These are phyloP conservation scores for Serendipita indica DNA, from an alignment of 768 basidiomycete species.

Conservation along the genomic window DNA sequence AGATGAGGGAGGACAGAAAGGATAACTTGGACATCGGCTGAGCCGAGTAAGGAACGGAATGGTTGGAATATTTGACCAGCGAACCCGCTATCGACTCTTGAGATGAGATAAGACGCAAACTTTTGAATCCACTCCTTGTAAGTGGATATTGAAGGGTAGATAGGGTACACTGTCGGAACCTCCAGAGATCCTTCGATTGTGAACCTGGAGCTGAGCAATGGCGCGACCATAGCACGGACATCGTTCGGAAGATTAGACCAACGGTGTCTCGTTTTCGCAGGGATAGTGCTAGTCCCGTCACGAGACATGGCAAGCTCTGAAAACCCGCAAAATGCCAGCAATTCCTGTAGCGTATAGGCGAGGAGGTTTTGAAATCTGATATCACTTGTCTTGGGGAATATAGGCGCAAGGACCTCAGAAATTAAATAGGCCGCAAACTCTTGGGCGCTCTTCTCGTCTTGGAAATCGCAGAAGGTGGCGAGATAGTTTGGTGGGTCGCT, in stretches of 20 bases:
- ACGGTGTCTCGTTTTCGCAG: slow-evolving; percentile 51
- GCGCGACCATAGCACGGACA: slow-evolving; percentile 72
- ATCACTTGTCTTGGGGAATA: slow-evolving; percentile 88
- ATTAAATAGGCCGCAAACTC: slow-evolving; percentile 79
- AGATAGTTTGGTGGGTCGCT: slow-evolving; percentile 18
- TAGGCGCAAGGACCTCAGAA: slow-evolving; percentile 67
- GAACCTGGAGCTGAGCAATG: slow-evolving; percentile 61
- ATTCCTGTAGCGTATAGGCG: slow-evolving; percentile 83
- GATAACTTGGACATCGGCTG: slow-evolving; percentile 90
- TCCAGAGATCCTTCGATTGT: slow-evolving; percentile 31
- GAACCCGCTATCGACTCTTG: slow-evolving; percentile 37
- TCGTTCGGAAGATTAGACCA: slow-evolving; percentile 74
- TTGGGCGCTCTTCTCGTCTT: slow-evolving; percentile 58
- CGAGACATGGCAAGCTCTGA: slow-evolving; percentile 53
- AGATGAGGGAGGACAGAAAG: slow-evolving; percentile 84
- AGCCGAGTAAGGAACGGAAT: slow-evolving; percentile 62
- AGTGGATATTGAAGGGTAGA: slow-evolving; percentile 61
- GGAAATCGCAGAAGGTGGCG: slow-evolving; percentile 35
- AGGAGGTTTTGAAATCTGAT: slow-evolving; percentile 80
- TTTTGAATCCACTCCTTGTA: slow-evolving; percentile 94
- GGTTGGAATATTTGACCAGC: slow-evolving; percentile 62
- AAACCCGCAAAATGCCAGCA: slow-evolving; percentile 78
- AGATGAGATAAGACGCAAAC: slow-evolving; percentile 75
- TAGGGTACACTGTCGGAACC: slow-evolving; percentile 39
- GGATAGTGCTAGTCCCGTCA: slow-evolving; percentile 31